Percentiles rank a stretch among this genome's conserved stretches.
These are phyloP conservation scores for Leishmania martiniquensis DNA, from an alignment of 208 protist genomes.

Conservation along the genomic window DNA sequence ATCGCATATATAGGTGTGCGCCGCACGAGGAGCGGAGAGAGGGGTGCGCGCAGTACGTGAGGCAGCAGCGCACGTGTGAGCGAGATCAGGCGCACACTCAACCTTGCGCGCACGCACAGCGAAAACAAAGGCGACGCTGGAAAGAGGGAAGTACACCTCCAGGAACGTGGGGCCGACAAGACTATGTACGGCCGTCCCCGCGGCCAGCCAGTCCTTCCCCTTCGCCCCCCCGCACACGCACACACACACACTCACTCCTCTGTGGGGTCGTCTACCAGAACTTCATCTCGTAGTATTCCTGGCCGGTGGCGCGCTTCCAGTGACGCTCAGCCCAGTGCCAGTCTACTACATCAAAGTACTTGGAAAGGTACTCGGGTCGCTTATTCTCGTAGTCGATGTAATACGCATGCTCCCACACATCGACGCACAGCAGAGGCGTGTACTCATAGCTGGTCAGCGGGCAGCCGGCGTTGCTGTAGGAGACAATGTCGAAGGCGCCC, in stretches of 20 bases:
- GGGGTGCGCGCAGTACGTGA: not conserved
- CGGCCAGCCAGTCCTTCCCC: not conserved
- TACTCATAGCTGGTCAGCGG: constrained; percentile 62
- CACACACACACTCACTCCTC: no score
- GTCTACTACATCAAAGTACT: constrained; percentile 94
- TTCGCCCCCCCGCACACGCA: not conserved
- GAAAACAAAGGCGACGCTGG: not conserved
- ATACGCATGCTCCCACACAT: constrained; percentile 97
- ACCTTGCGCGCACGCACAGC: not conserved
- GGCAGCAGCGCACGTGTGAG: not conserved
- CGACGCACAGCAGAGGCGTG: constrained; percentile 84
- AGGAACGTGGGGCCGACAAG: not conserved
- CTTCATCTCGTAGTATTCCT: constrained; percentile 91
- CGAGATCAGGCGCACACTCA: not conserved
- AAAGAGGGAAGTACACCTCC: not conserved
- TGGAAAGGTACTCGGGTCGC: constrained; percentile 84
- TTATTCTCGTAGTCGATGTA: constrained; percentile 95
- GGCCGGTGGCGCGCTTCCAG: constrained; percentile 87
- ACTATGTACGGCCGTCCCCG: not conserved
- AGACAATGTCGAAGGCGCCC: constrained; percentile 81
- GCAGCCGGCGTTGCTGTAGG: constrained; percentile 81
- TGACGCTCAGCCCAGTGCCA: constrained; percentile 95
- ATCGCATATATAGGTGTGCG: not conserved
- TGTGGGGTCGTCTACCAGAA: constrained; percentile 48
- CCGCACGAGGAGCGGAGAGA: not conserved